Evolutionary conservation across 495 filamentous ascomycete species (phyloP), one percentile per base, ranked within the genome.

Genomic region (Viridothelium virens): DNA sequence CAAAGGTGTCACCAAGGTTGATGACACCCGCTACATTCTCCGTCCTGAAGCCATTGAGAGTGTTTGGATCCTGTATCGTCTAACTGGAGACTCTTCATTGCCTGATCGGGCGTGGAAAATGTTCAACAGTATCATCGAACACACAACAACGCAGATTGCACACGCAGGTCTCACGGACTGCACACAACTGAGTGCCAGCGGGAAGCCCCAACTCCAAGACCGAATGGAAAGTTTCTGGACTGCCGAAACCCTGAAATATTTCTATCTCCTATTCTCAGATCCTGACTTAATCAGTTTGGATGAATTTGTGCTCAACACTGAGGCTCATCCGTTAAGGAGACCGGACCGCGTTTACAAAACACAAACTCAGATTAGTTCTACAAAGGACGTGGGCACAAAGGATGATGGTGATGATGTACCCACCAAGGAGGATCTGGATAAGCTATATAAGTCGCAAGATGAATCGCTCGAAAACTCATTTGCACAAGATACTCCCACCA

Each of bases 61-160:
- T 1, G 91, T 96, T 12, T 96, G 91, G 82, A 91, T 95, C 79
- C 90, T 96, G 89, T 96, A 89, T 79, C 89, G 92, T 71, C 87
- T 94, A 69, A 96, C 91, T 0, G 92, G 91, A 64, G 89, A 94
- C 65, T 75, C 81, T 0, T 74, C 77, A 56, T 96, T 91, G 90
- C 90, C 91, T 65, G 85, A 89, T 66, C 89, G 89, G 69, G 92
- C 91, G n/a, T 96, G 92, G 92, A 82, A 85, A 62, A 96, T 96
- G 92, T 96, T 92, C 74, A 77, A 88, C 71, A 82, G 90, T 9
- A 83, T 96, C 68, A 77, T 85, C 38, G 80, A 81, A 65, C 76
- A 86, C 66, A 93, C 89, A 53, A 90, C 96, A 69, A 74, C 80
- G 68, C 89, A 94, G 71, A 89, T 96, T 6, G 87, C 88, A 41